phyloP scores from a whole-genome alignment of 495 filamentous ascomycete genomes.

The Hypoxylon perforatum region DNA sequence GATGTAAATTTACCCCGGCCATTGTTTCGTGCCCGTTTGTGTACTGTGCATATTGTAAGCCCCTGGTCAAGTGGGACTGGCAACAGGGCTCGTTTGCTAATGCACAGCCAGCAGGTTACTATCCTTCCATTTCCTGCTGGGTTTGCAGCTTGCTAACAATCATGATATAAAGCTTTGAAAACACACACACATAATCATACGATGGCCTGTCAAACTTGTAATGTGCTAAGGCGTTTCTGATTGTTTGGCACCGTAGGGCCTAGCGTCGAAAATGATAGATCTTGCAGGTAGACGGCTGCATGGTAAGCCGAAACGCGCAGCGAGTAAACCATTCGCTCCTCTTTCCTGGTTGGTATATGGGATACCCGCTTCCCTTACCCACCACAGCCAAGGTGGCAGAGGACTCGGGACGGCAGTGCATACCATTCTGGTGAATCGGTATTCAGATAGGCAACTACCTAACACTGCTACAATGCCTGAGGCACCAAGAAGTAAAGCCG shows the following conservation, averaged over 20 bases:
- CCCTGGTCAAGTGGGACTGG: slow-evolving; percentile 20
- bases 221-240: background rate
- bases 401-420: slow-evolving; percentile 3
- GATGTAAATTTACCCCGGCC: slow-evolving; percentile 16
- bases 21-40: slow-evolving; percentile 16
- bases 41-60: slow-evolving; percentile 13
- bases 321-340: slow-evolving; percentile 33
- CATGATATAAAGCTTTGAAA: background rate
- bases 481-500: slow-evolving; percentile 21
- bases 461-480: slow-evolving; percentile 16
- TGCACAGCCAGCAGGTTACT: background rate
- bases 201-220: slow-evolving; percentile 12
- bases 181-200: slow-evolving; percentile 4
- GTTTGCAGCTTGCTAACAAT: background rate
- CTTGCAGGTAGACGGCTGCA: slow-evolving; percentile 24
- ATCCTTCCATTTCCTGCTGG: too few species aligned
- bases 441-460: slow-evolving; percentile 24
- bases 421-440: slow-evolving; percentile 16
- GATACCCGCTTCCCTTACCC: slow-evolving; percentile 43
- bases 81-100: slow-evolving; percentile 22
- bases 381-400: slow-evolving; percentile 21
- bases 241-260: slow-evolving; percentile 21
- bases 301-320: slow-evolving; percentile 30
- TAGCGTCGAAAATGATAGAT: slow-evolving; percentile 36
- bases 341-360: slow-evolving; percentile 28